Base-by-base conservation (phyloP, 192 early-diverging fungal species). In the Helicostylum pulchrum region DNA sequence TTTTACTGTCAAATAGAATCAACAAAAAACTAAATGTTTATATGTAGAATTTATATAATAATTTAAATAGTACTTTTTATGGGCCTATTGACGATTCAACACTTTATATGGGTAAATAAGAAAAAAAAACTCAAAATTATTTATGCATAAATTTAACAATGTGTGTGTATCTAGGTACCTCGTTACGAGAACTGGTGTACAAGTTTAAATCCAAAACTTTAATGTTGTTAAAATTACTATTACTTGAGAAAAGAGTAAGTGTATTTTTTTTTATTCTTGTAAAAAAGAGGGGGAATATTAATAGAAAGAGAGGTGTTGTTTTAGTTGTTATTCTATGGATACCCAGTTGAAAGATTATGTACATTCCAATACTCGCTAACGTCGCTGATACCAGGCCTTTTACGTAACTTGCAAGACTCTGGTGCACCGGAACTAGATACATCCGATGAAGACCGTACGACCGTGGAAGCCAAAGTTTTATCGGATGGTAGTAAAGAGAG, bases 261-360 rank as follows among this genome's bases (percentile, higher is more conserved):
- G 7, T 6, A 36, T 36, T 5, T 36, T 9, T 39, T 4, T 39
- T 4, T 34, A 7, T 44, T 2, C 26, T 0, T 26, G 26, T 26
- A 26, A 39, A 39, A 39, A 39, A 39, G n/a, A 8, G 2, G 0
- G 26, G 19, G 11, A 23, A 30, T n/a, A 12, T n/a, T 26, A 51
- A 10, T 12, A 26, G 32, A 52, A 9, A 15, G 31, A 17, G 12
- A 10, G 31, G 15, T 26, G 26, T 32, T 15, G 15, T 43, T 50
- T 32, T 74, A 89, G 87, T 78, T 92, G 47, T 64, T 92, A 50
- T 92, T 92, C 70, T 92, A 90, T 76, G 91, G 91, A n/a, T 85
- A 87, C 43, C 85, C 86, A 48, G 91, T 92, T 5, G 91, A 92
- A 61, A 75, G 79, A 30, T 67, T 92, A 10, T 91, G 87, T 49